These are phyloP conservation scores for Mycena sp. DNA, from an alignment of 1,284 basidiomycete species.

Conservation along the genomic window DNA sequence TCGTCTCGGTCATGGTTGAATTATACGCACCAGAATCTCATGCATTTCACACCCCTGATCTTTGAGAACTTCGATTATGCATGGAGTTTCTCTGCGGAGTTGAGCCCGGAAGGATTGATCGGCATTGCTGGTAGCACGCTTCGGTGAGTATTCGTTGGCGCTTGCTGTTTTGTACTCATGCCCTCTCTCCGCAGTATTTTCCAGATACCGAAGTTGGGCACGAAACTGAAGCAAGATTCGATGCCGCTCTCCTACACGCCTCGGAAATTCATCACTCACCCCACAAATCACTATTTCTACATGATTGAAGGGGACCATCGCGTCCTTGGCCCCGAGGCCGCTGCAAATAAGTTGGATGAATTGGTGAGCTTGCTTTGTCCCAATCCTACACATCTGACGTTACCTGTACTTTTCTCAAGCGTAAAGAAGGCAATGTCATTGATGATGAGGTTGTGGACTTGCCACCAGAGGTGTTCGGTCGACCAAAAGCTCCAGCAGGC, in stretches of 20 bases:
- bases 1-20: slow-evolving; percentile 97
- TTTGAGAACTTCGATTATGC: slow-evolving; percentile 97
- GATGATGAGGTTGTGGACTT: slow-evolving; percentile 84
- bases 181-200: slow-evolving; percentile 86
- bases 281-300: slow-evolving; percentile 85
- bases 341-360: slow-evolving; percentile 71
- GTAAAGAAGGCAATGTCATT: slow-evolving; percentile 67
- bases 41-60: slow-evolving; percentile 97
- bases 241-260: slow-evolving; percentile 94
- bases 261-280: slow-evolving; percentile 91
- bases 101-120: slow-evolving; percentile 97
- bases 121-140: slow-evolving; percentile 94
- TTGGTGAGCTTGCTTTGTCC: slow-evolving; percentile 59
- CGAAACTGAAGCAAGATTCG: slow-evolving; percentile 94
- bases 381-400: not conserved
- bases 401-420: slow-evolving; percentile 46
- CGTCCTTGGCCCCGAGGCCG: slow-evolving; percentile 78
- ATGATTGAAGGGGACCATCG: slow-evolving; percentile 95
- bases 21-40: slow-evolving; percentile 94
- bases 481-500: slow-evolving; percentile 87
- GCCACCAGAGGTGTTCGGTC: slow-evolving; percentile 83
- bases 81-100: slow-evolving; percentile 95
- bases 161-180: slow-evolving; percentile 10
- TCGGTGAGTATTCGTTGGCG: slow-evolving; percentile 61
- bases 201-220: slow-evolving; percentile 93